Evolutionary conservation across 1,139 yeast genomes (phyloP).

Genomic region (Magnusiomyces magnusii): DNA sequence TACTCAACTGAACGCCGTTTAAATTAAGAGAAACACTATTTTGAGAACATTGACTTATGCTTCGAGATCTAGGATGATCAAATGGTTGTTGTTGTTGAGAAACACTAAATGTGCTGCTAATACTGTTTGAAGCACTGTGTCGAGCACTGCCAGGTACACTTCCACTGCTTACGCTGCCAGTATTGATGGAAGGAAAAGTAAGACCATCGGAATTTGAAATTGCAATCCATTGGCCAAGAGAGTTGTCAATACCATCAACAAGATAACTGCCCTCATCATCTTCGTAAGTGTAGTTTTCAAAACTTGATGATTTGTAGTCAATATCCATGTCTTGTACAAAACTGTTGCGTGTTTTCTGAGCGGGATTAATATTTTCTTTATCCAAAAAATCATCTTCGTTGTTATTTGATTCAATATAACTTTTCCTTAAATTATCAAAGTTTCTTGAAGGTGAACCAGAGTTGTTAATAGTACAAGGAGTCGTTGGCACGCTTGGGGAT

Average conservation of each 20-base stretch:
- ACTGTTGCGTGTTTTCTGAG: not conserved
- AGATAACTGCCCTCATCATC: not conserved
- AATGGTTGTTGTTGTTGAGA: not conserved
- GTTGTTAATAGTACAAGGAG: not conserved
- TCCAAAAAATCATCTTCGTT: not conserved
- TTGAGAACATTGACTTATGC: not conserved
- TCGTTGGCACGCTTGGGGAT: not conserved
- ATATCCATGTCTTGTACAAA: not conserved
- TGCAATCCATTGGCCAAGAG: constrained; percentile 2
- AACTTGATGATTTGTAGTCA: not conserved
- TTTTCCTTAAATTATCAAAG: not conserved
- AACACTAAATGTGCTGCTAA: not conserved
- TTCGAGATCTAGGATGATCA: not conserved
- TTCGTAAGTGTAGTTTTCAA: not conserved
- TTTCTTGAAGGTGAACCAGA: not conserved
- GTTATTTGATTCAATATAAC: not conserved
- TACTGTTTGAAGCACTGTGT: not conserved
- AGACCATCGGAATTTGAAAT: not conserved
- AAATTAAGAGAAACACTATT: not conserved
- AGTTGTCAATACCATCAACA: constrained; percentile 1
- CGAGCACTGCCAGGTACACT: not conserved
- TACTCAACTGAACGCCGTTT: not conserved
- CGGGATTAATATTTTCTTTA: not conserved
- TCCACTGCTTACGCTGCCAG: not conserved
- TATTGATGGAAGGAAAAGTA: not conserved